These are phyloP conservation scores for Xerocomellus dryophilus DNA, from an alignment of 768 basidiomycete species.

Conservation along the genomic window DNA sequence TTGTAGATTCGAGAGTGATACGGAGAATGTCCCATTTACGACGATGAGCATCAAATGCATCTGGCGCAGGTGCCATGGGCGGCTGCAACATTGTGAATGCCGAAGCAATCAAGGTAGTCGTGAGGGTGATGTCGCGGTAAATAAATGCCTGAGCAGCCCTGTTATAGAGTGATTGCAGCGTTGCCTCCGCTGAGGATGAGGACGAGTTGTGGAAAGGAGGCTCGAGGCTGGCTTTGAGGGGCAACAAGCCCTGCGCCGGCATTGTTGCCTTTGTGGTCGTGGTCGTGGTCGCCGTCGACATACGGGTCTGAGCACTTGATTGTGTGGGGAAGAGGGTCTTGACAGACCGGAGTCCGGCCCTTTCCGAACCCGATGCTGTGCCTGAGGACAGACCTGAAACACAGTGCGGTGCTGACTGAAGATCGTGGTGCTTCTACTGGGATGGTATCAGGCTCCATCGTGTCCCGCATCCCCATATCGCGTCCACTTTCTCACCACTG, in stretches of 20 bases:
- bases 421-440: too few relatives aligned
- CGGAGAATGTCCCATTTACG: slow-evolving; percentile 87
- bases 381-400: not conserved
- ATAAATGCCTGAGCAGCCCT: slow-evolving; percentile 79
- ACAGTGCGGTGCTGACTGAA: too few relatives aligned
- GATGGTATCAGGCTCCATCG: too few relatives aligned
- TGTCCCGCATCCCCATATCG: too few relatives aligned
- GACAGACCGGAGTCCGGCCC: not conserved
- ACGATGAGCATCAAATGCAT: slow-evolving; percentile 49
- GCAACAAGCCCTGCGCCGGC: slow-evolving; percentile 26
- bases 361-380: not conserved
- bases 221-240: slow-evolving; percentile 35
- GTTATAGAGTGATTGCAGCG: slow-evolving; percentile 68
- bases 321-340: slow-evolving; percentile 12
- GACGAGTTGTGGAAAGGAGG: slow-evolving; percentile 3
- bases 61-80: slow-evolving; percentile 33
- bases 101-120: slow-evolving; percentile 60
- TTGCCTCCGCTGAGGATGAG: slow-evolving; percentile 39
- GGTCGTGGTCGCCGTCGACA: slow-evolving; percentile 53
- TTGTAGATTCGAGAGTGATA: slow-evolving; percentile 75
- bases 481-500: too few relatives aligned
- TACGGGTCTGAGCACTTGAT: slow-evolving; percentile 19
- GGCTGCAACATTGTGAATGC: slow-evolving; percentile 62
- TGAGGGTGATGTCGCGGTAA: slow-evolving; percentile 65
- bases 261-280: slow-evolving; percentile 28